Percentiles rank a stretch among this genome's conserved stretches.
Evolutionary conservation across 2,329 filamentous ascomycete genomes (phyloP).

Genomic region (Trichoderma sp.): DNA sequence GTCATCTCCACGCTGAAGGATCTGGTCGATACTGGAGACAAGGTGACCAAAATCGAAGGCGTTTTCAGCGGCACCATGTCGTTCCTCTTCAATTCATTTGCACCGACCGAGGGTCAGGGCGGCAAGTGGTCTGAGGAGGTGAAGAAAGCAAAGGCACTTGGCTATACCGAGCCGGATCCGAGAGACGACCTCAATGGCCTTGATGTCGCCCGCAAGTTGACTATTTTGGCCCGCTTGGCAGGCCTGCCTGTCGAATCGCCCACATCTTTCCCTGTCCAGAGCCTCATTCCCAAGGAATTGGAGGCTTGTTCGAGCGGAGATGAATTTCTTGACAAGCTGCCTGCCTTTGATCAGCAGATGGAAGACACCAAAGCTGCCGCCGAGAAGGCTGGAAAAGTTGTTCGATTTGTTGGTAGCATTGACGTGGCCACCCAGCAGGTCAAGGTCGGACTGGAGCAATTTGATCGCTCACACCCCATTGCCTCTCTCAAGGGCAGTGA

Average conservation of each 20-base stretch:
- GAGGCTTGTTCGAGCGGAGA: constrained; percentile 74
- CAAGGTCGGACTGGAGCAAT: constrained; percentile 89
- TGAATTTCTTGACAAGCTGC: constrained; percentile 79
- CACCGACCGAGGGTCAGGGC: constrained; percentile 69
- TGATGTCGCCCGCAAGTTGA: constrained; percentile 92
- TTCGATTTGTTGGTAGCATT: constrained; percentile 91
- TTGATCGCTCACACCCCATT: constrained; percentile 85
- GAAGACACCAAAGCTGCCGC: constrained; percentile 82
- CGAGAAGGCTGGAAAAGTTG: constrained; percentile 82
- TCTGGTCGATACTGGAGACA: constrained; percentile 88
- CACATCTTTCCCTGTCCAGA: constrained; percentile 89
- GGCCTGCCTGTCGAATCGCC: constrained; percentile 80
- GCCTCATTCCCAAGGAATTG: constrained; percentile 83
- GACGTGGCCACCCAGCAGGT: constrained; percentile 78
- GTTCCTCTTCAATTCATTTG: constrained; percentile 97
- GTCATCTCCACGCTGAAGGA: constrained; percentile 93
- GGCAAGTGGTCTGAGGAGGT: constrained; percentile 91
- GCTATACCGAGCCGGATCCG: constrained; percentile 88
- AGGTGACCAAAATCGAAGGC: constrained; percentile 89
- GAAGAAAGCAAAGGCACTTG: constrained; percentile 84
- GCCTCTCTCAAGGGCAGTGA: constrained; percentile 94
- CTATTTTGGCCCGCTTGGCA: constrained; percentile 83
- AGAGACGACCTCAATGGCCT: constrained; percentile 84
- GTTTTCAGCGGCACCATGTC: constrained; percentile 98
- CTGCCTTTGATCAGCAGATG: constrained; percentile 86